phyloP scores from a whole-genome alignment of 2,329 filamentous ascomycete genomes.

The Ilyonectria destructans region DNA sequence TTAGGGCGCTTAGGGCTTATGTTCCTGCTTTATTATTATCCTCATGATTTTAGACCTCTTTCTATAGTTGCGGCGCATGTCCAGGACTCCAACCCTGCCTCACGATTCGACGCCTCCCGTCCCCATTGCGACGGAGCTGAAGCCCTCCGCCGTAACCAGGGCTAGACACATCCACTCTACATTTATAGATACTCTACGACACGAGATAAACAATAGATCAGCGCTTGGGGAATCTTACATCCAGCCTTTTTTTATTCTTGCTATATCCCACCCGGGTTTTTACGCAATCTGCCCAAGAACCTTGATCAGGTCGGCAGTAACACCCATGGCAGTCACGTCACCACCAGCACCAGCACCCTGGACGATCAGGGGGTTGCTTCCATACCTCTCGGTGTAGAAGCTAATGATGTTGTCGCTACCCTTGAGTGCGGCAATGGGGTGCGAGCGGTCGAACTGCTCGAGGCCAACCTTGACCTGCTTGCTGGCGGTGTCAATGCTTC shows the following conservation, averaged over 20 bases:
- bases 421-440: conserved; percentile 94
- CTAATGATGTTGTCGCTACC: conserved; percentile 99
- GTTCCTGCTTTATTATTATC: conserved; percentile 63
- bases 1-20: conserved; percentile 58
- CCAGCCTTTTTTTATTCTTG: conserved; percentile 44
- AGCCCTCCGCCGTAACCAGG: conserved; percentile 45
- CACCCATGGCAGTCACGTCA: conserved; percentile 98
- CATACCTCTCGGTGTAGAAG: conserved; percentile 98
- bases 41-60: conserved; percentile 67
- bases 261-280: conserved; percentile 40
- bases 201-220: conserved; percentile 22
- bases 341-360: conserved; percentile 95
- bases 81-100: conserved; percentile 33
- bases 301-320: conserved; percentile 94
- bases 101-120: conserved; percentile 36
- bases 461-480: conserved; percentile 92
- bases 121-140: conserved; percentile 38
- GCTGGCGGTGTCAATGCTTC: conserved; percentile 88
- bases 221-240: conserved; percentile 17
- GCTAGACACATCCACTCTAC: conserved; percentile 42
- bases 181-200: conserved; percentile 33
- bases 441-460: conserved; percentile 88
- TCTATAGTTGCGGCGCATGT: conserved; percentile 68
- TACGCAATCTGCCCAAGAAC: conserved; percentile 80
- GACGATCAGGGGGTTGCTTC: conserved; percentile 90